Base-by-base conservation (phyloP, 2,329 filamentous ascomycete species). In the Arachnomyces sp. region DNA sequence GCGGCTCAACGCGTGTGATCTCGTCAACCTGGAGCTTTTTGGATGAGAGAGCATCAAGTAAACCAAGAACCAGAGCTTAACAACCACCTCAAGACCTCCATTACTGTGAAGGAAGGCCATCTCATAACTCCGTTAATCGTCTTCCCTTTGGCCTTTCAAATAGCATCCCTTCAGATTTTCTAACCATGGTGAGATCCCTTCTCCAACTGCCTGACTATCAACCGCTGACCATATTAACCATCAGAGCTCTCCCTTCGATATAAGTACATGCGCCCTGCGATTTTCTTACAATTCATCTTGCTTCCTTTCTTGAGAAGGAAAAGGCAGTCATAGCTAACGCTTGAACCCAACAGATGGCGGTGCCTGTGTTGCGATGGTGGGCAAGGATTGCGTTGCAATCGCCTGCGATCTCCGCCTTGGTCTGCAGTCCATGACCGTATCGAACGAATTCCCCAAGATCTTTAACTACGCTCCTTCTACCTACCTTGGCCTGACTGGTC, bases 381-480 rank as follows among this genome's bases (percentile, higher is more conserved):
- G 92, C 74, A 96, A 98, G 72, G 89, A 96, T 80, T 98, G 92
- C 69, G 92, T 98, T 46, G 92, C 92, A 69, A 96, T 98, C 63
- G 92, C 92, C 65, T 98, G 92, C 75, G 92, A 98, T 70, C 86
- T 98, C 52, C 90, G 92, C 50, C 86, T 98, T 52, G 92, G 92
- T 58, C 82, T 96, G 62, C 92, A 98, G 73, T 78, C 92, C 61
- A 77, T 98, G 61, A 98, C 92, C 48, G 86, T 98, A 44, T 95
- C 88, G 66, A 98, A 98, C 82, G 65, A 96, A 82, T 96, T 96
- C 76, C 92, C 92, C 73, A 98, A 98, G 76, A 86, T 98, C 75
- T 96, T 96, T 80, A 81, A 84, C 67, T 96, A 94, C 76, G 88
- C 87, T 52, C 65, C 69, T 60, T 86, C 90, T 60, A 86, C 92